Evolutionary conservation across 2,329 filamentous ascomycete genomes (phyloP).

Genomic region (Cercospora beticola): DNA sequence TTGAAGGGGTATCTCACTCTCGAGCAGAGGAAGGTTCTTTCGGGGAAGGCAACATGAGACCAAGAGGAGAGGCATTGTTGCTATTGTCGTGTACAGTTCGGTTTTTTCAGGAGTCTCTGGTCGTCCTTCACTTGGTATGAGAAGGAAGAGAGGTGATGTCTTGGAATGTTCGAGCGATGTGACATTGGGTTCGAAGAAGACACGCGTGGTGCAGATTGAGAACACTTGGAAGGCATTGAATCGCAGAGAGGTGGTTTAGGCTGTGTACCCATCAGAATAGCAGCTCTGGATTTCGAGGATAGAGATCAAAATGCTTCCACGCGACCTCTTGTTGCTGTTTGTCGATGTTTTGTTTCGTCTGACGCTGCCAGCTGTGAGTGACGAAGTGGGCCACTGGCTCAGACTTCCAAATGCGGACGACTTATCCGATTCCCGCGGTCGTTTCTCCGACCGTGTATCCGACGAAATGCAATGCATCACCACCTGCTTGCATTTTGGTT

Average conservation of each 20-base stretch:
- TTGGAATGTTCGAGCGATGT: background rate
- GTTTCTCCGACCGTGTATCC: background rate
- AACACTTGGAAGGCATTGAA: background rate
- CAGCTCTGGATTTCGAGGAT: too few species aligned
- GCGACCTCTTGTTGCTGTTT: background rate
- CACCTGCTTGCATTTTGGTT: background rate
- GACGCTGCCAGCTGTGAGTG: background rate
- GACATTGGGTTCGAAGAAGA: background rate
- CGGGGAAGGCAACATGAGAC: background rate
- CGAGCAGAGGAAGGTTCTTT: slow-evolving; percentile 1
- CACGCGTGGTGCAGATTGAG: background rate
- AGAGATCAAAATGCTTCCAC: too few species aligned
- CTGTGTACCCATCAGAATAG: background rate
- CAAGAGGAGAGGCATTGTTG: background rate
- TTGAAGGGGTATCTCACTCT: background rate
- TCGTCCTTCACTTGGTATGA: background rate
- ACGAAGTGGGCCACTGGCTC: background rate
- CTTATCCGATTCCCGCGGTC: background rate
- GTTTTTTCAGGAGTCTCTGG: background rate
- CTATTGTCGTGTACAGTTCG: background rate
- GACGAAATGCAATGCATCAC: slow-evolving; percentile 4
- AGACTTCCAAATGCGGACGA: background rate
- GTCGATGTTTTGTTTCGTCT: background rate
- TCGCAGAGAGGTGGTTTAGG: background rate
- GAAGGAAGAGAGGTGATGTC: background rate